Percentiles rank a stretch among this genome's conserved stretches.
Conservation (phyloP, 2,329 filamentous ascomycete genomes). For the Ascosphaera aggregata region DNA sequence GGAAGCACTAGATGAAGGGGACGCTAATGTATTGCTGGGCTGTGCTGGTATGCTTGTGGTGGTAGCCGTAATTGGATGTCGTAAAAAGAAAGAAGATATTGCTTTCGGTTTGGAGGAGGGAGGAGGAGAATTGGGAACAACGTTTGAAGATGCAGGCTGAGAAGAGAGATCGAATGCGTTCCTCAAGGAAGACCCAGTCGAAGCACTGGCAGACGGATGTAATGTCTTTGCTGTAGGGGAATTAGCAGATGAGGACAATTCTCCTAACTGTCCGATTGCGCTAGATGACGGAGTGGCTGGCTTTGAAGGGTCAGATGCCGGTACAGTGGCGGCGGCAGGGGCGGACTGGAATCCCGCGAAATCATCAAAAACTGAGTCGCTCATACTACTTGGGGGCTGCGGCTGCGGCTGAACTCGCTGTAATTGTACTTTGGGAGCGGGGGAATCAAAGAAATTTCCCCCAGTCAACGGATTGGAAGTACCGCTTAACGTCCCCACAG, state of each 20-base stretch:
- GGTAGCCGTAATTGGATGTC: constrained; percentile 28
- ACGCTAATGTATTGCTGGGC: constrained; percentile 24
- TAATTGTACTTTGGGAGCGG: not conserved
- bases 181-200: constrained; percentile 8
- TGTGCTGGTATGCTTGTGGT: constrained; percentile 18
- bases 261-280: not conserved
- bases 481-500: not conserved
- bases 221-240: constrained; percentile 13
- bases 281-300: not conserved
- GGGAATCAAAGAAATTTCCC: not conserved
- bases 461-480: not conserved
- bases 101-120: constrained; percentile 15
- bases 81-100: constrained; percentile 42
- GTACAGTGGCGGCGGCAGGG: constrained; percentile 8
- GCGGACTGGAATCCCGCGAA: constrained; percentile 9
- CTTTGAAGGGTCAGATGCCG: not conserved
- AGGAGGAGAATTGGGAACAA: constrained; percentile 25
- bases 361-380: constrained; percentile 5
- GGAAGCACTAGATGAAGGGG: constrained; percentile 26
- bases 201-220: constrained; percentile 6
- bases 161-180: constrained; percentile 20
- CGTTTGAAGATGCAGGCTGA: constrained; percentile 22
- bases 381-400: not conserved
- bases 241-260: constrained; percentile 19
- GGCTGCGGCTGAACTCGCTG: not conserved